phyloP scores from a whole-genome alignment of 2,329 filamentous ascomycete genomes.

The Ceratocystiopsis sp. region DNA sequence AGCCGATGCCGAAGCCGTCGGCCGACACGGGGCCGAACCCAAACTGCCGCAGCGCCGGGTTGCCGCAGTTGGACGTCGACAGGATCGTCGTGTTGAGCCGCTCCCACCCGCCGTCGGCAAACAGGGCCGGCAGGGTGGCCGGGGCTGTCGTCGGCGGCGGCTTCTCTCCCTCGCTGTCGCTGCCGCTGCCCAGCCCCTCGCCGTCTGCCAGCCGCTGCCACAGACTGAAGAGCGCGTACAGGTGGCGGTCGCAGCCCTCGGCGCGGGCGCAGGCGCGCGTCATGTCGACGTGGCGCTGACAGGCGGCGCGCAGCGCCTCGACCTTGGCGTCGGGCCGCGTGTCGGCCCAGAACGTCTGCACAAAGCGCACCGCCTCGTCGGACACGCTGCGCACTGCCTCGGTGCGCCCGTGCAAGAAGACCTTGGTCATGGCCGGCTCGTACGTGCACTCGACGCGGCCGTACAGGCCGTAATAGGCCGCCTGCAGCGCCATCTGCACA shows the following conservation, averaged over 20 bases:
- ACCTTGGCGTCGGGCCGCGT: conserved; percentile 70
- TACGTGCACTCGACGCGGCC: conserved; percentile 89
- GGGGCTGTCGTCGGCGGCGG: conserved; percentile 13
- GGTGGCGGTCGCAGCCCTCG: conserved; percentile 77
- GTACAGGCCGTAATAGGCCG: conserved; percentile 92
- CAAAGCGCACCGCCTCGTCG: conserved; percentile 68
- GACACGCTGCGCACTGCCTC: conserved; percentile 85
- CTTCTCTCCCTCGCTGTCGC: neutral
- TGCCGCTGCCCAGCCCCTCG: conserved; percentile 31
- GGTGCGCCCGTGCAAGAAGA: conserved; percentile 81
- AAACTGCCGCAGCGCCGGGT: conserved; percentile 85
- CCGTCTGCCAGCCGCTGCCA: conserved; percentile 85
- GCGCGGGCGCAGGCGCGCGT: conserved; percentile 81
- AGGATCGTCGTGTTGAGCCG: conserved; percentile 87
- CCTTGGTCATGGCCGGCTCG: conserved; percentile 96
- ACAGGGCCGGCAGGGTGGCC: conserved; percentile 51
- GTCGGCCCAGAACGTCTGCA: conserved; percentile 89
- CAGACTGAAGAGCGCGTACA: conserved; percentile 86
- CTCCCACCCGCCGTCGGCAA: conserved; percentile 83
- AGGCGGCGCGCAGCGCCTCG: conserved; percentile 67
- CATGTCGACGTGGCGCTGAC: conserved; percentile 60
- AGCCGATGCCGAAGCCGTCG: conserved; percentile 92
- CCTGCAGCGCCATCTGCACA: conserved; percentile 98
- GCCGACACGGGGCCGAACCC: conserved; percentile 90
- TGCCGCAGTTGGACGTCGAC: conserved; percentile 96